Evolutionary conservation across 2,329 filamentous ascomycete genomes (phyloP), one percentile per base, ranked within the genome.

Genomic region (Acephala macrosclerotiorum): DNA sequence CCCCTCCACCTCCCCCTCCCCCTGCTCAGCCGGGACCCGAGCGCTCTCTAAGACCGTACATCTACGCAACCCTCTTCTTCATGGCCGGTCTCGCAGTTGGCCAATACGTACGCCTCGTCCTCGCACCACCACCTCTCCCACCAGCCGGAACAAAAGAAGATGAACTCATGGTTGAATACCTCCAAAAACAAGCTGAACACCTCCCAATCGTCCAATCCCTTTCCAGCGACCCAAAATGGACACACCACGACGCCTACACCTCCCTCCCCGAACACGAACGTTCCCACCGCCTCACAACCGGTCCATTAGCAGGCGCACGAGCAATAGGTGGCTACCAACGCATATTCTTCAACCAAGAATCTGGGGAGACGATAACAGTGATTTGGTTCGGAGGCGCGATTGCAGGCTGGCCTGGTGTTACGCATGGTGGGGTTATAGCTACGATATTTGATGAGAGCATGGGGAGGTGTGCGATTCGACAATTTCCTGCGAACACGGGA

Each of bases 381-480:
- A 80, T 94, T 4, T 91, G 84, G 81, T 83, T 94, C 61, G 92
- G 91, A 7, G 77, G 81, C n/a, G 85, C 82, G 0, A 75, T 90
- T 22, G 81, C 84, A 57, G 91, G 92, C 3, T 94, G 90, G 89
- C 91, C 91, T 1, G 84, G 85, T 14, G 82, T 91, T 47, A 87
- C 88, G 60, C 91, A 95, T 79, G 91, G 91, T 63, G 91, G 91
- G 16, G 82, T 84, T 7, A 82, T 91, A 58, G 89, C 89, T 8
- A 93, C 89, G 0, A 77, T 92, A 3, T 78, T 94, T 42, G 87
- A 92, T 75, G 91, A 94, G 80, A 85, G 84, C 60, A 81, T 92
- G 67, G 87, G 88, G n/a, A 82, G 89, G 51, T 88, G 87, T 66
- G 87, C 86, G 12, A 79, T 87, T 63, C 75, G 77, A 55, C 74